These are phyloP conservation scores for Kodamaea plutei DNA, from an alignment of 1,139 yeast species.

Conservation along the genomic window DNA sequence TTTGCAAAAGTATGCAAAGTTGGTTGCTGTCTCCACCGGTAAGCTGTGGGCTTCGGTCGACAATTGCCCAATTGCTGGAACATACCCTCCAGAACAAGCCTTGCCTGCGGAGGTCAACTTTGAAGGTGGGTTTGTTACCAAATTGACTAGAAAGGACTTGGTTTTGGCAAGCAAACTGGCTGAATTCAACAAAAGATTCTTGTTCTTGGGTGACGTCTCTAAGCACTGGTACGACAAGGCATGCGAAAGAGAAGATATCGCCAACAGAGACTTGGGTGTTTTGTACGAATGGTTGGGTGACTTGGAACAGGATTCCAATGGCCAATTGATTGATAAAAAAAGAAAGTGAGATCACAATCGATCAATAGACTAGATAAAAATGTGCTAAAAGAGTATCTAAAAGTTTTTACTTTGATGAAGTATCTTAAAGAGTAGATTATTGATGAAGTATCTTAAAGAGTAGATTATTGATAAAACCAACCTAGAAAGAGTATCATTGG, in stretches of 20 bases:
- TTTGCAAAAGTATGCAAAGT: slow-evolving; percentile 45
- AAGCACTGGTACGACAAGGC: slow-evolving; percentile 45
- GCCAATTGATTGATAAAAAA: slow-evolving; percentile 13
- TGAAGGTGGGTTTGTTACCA: slow-evolving; percentile 53
- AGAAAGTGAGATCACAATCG: slow-evolving; percentile 4
- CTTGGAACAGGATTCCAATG: slow-evolving; percentile 13
- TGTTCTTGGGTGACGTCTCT: slow-evolving; percentile 40
- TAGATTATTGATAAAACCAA: too few species aligned
- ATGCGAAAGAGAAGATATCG: slow-evolving; percentile 41
- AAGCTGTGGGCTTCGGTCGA: slow-evolving; percentile 59
- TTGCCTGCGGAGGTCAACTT: slow-evolving; percentile 49
- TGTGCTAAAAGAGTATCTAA: too few species aligned
- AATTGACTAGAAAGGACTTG: slow-evolving; percentile 54
- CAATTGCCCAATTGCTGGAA: slow-evolving; percentile 57
- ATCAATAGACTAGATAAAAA: too few species aligned
- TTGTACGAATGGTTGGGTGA: slow-evolving; percentile 45
- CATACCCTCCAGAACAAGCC: slow-evolving; percentile 36
- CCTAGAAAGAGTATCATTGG: too few species aligned
- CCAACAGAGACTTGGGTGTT: slow-evolving; percentile 43
- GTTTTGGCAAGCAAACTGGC: slow-evolving; percentile 54
- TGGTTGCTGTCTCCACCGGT: slow-evolving; percentile 57
- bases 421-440: too few species aligned
- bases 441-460: too few species aligned
- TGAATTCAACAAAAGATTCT: slow-evolving; percentile 27
- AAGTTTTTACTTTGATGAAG: too few species aligned